Base-by-base conservation (phyloP, 2,329 filamentous ascomycete genomes). In the Aspergillus sp. region DNA sequence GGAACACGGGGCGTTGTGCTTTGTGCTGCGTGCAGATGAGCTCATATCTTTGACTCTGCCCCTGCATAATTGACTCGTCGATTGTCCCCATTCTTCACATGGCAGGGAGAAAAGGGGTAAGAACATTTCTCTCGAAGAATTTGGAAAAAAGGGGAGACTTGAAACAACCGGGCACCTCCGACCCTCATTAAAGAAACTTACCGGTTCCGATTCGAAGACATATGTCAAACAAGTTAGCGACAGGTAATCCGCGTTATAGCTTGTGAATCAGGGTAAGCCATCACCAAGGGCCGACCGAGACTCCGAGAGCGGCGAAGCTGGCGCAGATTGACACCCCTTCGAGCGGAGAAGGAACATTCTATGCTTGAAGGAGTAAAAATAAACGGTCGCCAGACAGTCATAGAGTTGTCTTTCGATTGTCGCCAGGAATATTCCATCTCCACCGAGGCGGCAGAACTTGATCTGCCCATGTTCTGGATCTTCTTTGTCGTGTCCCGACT, bases 21-120 rank as follows among this genome's bases (percentile, higher is more conserved):
- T 48, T 48, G 46, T 46, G 43, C 43, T 19, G 19, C 19, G n/a
- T 45, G 30, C 34, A 41, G 48, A 56, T 62, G 56, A 62, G 52
- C 25, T 62, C 60, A 62, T 59, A 41, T 54, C 31, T 41, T 54
- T 46, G 15, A 11, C 13, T 15, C 11, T 15, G 46, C 22, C 19
- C 46, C 46, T 23, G 19, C 19, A 25, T 28, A 28, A 7, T 48
- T 48, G 4, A 23, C 9, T 13, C 11, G 8, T 15, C 11, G 15
- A 25, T 48, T 48, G 23, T 15, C 34, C 34, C 4, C 34, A 41
- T 41, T 48, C 46, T 41, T 48, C 46, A 23, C 46, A 48, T 48
- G 46, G 46, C 22, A 15, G 11, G 46, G 46, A 28, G 13, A 23
- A 48, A 48, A 48, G 46, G 46, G 46, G 46, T 28, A 48, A 46